Base-by-base conservation (phyloP, 805 yeast species). In the Candida peoriensis region DNA sequence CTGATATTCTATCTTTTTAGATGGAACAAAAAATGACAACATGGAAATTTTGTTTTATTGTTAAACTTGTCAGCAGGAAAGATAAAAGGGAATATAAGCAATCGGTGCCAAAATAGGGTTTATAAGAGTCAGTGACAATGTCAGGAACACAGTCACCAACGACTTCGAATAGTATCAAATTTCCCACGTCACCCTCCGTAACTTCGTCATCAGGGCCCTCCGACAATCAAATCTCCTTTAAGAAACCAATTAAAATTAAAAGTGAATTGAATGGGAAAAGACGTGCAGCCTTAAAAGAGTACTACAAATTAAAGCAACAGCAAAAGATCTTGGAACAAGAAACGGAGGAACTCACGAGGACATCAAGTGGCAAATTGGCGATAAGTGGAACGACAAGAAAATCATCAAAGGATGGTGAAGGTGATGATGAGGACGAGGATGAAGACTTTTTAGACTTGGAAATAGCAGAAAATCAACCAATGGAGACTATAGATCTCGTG, bases 261-360 rank as follows among this genome's bases (percentile, higher is more conserved):
- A 39, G 37, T 20, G 51, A 48, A 25, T 32, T 40, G 32, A 48
- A 50, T 25, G 52, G 44, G 20, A 45, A 52, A 28, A 57, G 71
- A 43, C 50, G 72, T 31, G 56, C 52, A 30, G 71, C 72, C 5
- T 46, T 67, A 28, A 62, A 63, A 41, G 69, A 66, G 29, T 67
- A 62, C 47, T 67, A 67, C 48, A 61, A 57, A 34, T 42, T 67
- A 8, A 61, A 62, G 34, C 57, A 61, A 27, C 56, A 59, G 30
- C 42, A 40, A 11, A 39, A 43, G 30, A 20, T 38, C 18, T 34
- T 39, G 20, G 39, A 39, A 16, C 35, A 31, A 17, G 33, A 39
- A 20, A 14, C 34, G 10, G 29, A 28, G 9, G 9, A 28, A 6
- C 16, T 31, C 18, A 29, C 31, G 20, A 34, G 21, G 24, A 19